A percentile compares a stretch with the other conserved stretches of the same genome.
These are phyloP conservation scores for Pyrenochaeta sp. DNA, from an alignment of 2,329 filamentous ascomycete genomes.

Conservation along the genomic window DNA sequence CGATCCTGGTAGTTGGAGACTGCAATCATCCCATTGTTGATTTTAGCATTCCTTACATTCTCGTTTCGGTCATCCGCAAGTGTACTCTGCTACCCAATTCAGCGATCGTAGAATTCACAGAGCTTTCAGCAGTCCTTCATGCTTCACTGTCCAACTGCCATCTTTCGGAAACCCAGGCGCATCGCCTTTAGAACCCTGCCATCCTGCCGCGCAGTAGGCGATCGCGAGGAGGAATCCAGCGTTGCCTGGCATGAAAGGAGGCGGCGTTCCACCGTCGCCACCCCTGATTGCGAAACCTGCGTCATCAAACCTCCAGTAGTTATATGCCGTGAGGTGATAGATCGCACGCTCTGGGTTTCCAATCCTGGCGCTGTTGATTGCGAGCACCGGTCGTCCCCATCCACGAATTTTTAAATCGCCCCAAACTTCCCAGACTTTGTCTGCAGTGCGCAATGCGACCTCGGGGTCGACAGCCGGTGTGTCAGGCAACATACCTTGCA, in stretches of 20 bases:
- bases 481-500: slow-evolving; percentile 38
- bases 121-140: slow-evolving; percentile 32
- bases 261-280: slow-evolving; percentile 62
- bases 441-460: slow-evolving; percentile 33
- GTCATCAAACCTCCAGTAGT: slow-evolving; percentile 63
- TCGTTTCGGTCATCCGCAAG: not conserved
- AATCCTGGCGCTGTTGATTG: slow-evolving; percentile 38
- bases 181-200: slow-evolving; percentile 56
- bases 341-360: slow-evolving; percentile 37
- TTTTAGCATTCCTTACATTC: not conserved
- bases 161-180: slow-evolving; percentile 32
- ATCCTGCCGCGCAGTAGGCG: slow-evolving; percentile 64
- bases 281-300: slow-evolving; percentile 60
- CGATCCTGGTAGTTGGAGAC: not conserved
- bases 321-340: slow-evolving; percentile 57
- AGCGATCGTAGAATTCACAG: slow-evolving; percentile 5
- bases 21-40: too few relatives aligned
- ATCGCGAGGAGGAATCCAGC: slow-evolving; percentile 59
- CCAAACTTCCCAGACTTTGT: slow-evolving; percentile 40
- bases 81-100: too few relatives aligned
- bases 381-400: slow-evolving; percentile 42
- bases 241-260: slow-evolving; percentile 65
- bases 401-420: slow-evolving; percentile 38
- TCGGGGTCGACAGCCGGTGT: slow-evolving; percentile 30
- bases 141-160: slow-evolving; percentile 29